A percentile compares a stretch with the other conserved stretches of the same genome.
phyloP scores from a whole-genome alignment of 2,329 filamentous ascomycete species.

The Fusarium oxysporum region DNA sequence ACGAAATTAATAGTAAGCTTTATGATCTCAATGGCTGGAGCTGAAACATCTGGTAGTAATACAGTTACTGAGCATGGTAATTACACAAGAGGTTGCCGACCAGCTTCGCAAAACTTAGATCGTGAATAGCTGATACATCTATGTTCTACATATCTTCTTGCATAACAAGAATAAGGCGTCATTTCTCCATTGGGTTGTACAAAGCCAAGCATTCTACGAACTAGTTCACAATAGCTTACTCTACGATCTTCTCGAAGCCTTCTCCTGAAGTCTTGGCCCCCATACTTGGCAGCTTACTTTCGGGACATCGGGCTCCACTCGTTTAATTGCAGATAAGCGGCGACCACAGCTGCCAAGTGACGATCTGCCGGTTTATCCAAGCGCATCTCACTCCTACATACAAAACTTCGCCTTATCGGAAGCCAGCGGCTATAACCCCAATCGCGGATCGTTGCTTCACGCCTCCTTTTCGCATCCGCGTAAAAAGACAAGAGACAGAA shows the following conservation, averaged over 20 bases:
- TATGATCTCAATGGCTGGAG: not conserved
- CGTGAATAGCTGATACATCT: no score
- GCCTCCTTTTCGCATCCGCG: no score
- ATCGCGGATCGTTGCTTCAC: not conserved
- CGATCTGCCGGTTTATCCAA: not conserved
- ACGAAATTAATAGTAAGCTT: not conserved
- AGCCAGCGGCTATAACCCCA: not conserved
- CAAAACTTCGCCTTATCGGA: fast-evolving
- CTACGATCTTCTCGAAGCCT: not conserved
- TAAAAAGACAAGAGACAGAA: fast-evolving
- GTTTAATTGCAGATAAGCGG: conserved; percentile 13
- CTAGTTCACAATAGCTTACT: not conserved
- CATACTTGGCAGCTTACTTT: not conserved
- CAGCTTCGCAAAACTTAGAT: not conserved
- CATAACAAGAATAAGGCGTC: no score
- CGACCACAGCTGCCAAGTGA: not conserved
- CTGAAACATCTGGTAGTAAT: not conserved
- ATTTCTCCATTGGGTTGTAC: no score
- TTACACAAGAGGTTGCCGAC: no score
- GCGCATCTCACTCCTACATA: no score
- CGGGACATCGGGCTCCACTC: conserved; percentile 4
- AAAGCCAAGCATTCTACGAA: no score
- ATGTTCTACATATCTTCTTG: no score
- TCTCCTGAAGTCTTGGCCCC: not conserved
- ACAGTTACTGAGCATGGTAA: fast-evolving